Percentiles rank a stretch among this genome's conserved stretches.
Evolutionary conservation across 2,329 filamentous ascomycete species (phyloP).

Genomic region (Aspergillus awamori): DNA sequence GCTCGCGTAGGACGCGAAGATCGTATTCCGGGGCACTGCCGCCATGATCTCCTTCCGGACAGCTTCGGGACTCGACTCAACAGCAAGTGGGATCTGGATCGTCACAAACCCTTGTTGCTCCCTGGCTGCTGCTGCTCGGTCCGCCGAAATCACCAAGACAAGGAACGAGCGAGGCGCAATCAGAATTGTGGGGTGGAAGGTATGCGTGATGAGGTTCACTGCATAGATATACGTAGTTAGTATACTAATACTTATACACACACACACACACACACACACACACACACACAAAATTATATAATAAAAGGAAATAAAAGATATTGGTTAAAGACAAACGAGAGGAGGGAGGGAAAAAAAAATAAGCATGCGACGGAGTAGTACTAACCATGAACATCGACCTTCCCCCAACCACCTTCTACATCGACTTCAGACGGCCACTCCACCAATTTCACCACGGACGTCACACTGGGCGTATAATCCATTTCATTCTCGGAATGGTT

Average conservation of each 20-base stretch:
- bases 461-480: slow-evolving; percentile 45
- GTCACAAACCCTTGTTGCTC: slow-evolving; percentile 33
- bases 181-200: slow-evolving; percentile 35
- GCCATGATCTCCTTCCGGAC: slow-evolving; percentile 27
- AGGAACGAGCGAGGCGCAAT: slow-evolving; percentile 40
- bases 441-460: slow-evolving; percentile 31
- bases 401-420: slow-evolving; percentile 25
- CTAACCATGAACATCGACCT: slow-evolving; percentile 33
- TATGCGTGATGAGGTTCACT: slow-evolving; percentile 43
- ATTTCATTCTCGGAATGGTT: slow-evolving; percentile 46
- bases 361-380: neutral
- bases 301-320: too few species aligned
- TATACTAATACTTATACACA: neutral
- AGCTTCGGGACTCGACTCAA: slow-evolving; percentile 19
- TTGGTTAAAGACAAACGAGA: neutral
- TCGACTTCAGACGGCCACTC: slow-evolving; percentile 30
- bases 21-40: slow-evolving; percentile 27
- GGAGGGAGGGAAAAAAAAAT: neutral
- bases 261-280: neutral
- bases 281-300: neutral
- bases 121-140: slow-evolving; percentile 10
- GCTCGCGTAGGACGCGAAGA: slow-evolving; percentile 40
- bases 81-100: slow-evolving; percentile 36
- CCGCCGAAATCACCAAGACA: slow-evolving; percentile 35
- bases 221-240: neutral